These are phyloP conservation scores for Aphanomyces euteiches DNA, from an alignment of 352 stramenopile genomes.

Conservation along the genomic window DNA sequence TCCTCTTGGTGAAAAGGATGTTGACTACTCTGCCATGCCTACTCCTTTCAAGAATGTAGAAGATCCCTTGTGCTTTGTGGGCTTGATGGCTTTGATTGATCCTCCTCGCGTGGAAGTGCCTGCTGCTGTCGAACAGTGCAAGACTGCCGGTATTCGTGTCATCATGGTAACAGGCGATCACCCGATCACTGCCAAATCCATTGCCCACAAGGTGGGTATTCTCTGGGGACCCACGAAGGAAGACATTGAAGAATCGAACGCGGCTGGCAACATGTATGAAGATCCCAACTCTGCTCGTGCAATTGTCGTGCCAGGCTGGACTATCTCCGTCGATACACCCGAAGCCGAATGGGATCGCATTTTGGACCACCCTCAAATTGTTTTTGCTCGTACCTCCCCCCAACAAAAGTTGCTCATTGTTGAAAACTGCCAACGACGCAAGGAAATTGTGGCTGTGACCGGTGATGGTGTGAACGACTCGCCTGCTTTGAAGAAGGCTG, in stretches of 20 bases:
- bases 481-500: conserved; percentile 63
- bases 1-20: conserved; percentile 36
- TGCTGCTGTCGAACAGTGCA: conserved; percentile 61
- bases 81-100: conserved; percentile 87
- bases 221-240: conserved; percentile 46
- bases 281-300: conserved; percentile 40
- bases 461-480: conserved; percentile 72
- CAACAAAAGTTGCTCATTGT: conserved; percentile 89
- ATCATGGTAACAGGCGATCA: conserved; percentile 85
- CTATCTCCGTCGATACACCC: conserved; percentile 41
- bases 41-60: conserved; percentile 30
- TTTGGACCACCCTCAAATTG: conserved; percentile 61
- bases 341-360: conserved; percentile 53
- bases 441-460: conserved; percentile 81
- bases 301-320: conserved; percentile 51
- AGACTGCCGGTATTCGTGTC: conserved; percentile 67
- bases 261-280: conserved; percentile 37
- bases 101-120: conserved; percentile 61
- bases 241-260: conserved; percentile 39
- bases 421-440: conserved; percentile 47
- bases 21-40: conserved; percentile 27
- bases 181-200: conserved; percentile 72
- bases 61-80: conserved; percentile 60
- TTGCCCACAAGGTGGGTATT: conserved; percentile 66
- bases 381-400: conserved; percentile 88